Base-by-base conservation (phyloP, 306 rosid genomes). In the Trifolium repens region DNA sequence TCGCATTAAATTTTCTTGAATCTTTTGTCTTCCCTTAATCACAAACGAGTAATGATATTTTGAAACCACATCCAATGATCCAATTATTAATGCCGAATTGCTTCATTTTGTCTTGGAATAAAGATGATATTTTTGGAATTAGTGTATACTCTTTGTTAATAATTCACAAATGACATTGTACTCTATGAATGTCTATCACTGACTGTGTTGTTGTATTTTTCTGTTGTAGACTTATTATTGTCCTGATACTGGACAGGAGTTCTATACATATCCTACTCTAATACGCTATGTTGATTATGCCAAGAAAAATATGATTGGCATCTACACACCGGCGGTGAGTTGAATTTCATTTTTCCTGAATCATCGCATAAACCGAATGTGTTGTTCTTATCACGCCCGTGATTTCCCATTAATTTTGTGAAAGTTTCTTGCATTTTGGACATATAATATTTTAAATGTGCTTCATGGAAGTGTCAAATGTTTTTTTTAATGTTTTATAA, bases 251-350 rank as follows among this genome's bases (percentile, higher is more conserved):
- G 47, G 57, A 27, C 83, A 80, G 30, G 58, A 67, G 2, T 80
- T 46, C 30, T 12, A 1, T 9, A 11, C 47, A 5, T 74, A 80
- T 74, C 50, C 24, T 47, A 35, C n/a, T 2, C 67, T 80, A 42
- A 68, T 69, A 11, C 76, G 67, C 22, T 74, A 74, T 68, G 76
- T 80, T 32, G 1, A 27, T 0, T 74, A 66, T 67, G 84, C 80
- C 27, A 58, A 24, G 79, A 4, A 0, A 0, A 9, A 8, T 0
- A 7, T 9, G 37, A 0, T 74, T 59, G 71, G 80, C 40, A 5
- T 53, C 32, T 80, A 80, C 9, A 1, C 10, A 24, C 72, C 2
- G 70, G 84, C 2, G 70, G 84, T 80, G 72, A 80, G 84, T 74
- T 79, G 61, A 65, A 79, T 24, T 64, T 63, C 9, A 10, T 66